phyloP scores from a whole-genome alignment of 179 eudicot genomes.

The Heliamphora pulchella region DNA sequence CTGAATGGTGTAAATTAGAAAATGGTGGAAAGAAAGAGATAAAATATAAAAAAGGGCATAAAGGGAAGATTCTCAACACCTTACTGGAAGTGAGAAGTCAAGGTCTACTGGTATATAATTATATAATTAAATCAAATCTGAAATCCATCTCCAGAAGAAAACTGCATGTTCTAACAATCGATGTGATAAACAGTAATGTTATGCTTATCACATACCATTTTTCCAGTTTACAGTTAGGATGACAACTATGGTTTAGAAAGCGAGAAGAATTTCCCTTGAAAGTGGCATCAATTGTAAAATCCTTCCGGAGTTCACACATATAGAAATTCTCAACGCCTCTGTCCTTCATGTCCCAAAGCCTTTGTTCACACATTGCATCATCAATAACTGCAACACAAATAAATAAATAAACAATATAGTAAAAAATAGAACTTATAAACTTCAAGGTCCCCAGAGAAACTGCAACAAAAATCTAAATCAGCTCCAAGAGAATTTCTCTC shows the following conservation, averaged over 20 bases:
- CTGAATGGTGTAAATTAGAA: background rate
- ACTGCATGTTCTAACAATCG: background rate
- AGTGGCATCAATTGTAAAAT: conserved; percentile 92
- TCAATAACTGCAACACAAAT: conserved; percentile 50
- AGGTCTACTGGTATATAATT: background rate
- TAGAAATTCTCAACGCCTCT: conserved; percentile 64
- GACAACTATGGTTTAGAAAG: conserved; percentile 90
- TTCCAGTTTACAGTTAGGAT: conserved; percentile 91
- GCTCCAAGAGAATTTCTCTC: background rate
- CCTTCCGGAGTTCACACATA: conserved; percentile 85
- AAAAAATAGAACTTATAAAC: background rate
- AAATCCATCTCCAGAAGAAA: background rate
- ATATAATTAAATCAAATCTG: background rate
- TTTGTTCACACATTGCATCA: conserved; percentile 74
- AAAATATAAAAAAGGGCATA: background rate
- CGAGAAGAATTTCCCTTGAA: conserved; percentile 89
- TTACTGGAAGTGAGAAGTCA: background rate
- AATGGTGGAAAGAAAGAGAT: background rate
- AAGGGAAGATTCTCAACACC: background rate
- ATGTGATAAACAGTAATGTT: background rate
- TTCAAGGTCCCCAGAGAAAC: background rate
- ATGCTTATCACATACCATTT: conserved; percentile 60
- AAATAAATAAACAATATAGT: background rate
- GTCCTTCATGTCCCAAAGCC: conserved; percentile 96
- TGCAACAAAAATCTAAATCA: background rate